Percentiles rank a stretch among this genome's conserved stretches.
Conservation (phyloP, 805 yeast genomes). For the Cyberlindnera suaveolens region DNA sequence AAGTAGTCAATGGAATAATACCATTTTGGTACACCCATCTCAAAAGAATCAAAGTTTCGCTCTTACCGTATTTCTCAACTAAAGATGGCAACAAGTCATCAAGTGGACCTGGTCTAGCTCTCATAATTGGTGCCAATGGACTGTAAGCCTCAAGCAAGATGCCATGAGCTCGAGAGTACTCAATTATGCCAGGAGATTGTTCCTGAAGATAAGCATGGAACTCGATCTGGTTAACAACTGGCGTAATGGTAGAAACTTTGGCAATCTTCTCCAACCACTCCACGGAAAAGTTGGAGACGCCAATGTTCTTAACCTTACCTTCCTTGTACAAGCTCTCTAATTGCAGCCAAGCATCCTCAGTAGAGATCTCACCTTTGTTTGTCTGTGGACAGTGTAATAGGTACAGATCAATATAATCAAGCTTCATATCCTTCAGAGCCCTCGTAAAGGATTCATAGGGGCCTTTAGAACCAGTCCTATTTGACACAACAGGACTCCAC, state of each 20-base stretch:
- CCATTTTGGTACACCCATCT: slow-evolving; percentile 61
- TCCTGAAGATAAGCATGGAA: slow-evolving; percentile 61
- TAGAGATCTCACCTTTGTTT: slow-evolving; percentile 23
- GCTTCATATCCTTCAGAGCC: slow-evolving; percentile 37
- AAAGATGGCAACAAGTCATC: slow-evolving; percentile 35
- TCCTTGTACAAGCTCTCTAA: slow-evolving; percentile 34
- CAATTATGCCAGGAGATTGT: slow-evolving; percentile 51
- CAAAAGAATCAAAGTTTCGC: slow-evolving; percentile 51
- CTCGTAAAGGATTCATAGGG: slow-evolving; percentile 42
- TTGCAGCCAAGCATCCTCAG: slow-evolving; percentile 47
- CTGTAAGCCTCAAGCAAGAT: slow-evolving; percentile 55
- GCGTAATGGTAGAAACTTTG: slow-evolving; percentile 39
- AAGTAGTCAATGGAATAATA: slow-evolving; percentile 63
- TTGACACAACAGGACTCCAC: slow-evolving; percentile 29
- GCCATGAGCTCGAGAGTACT: slow-evolving; percentile 38
- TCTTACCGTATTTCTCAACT: slow-evolving; percentile 44
- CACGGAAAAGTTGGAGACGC: slow-evolving; percentile 60
- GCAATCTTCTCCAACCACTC: slow-evolving; percentile 42
- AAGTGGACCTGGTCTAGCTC: slow-evolving; percentile 34
- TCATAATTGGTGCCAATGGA: slow-evolving; percentile 39
- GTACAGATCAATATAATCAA: slow-evolving; percentile 52
- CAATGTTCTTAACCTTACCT: slow-evolving; percentile 56
- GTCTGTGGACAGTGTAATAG: slow-evolving; percentile 48
- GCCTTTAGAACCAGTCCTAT: slow-evolving; percentile 24
- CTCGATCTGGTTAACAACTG: slow-evolving; percentile 65